Evolutionary conservation across 2,329 filamentous ascomycete species (phyloP), one percentile per base, ranked within the genome.

Genomic region (Xylaria sp.): DNA sequence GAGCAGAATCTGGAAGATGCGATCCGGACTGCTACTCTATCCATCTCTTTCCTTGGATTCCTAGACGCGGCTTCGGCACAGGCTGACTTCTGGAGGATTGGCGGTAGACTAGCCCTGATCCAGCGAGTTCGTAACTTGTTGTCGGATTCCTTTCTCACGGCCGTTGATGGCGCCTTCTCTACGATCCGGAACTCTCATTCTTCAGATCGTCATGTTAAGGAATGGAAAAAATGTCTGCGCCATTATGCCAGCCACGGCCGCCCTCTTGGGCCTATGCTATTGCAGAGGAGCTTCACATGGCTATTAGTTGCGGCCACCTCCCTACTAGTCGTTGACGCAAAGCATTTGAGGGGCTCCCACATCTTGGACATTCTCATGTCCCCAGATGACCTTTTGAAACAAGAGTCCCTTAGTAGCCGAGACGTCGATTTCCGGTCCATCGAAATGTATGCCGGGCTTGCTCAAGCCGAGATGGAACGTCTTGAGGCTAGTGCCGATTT

Each of bases 401-500:
- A 83, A 61, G 74, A 78, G 54, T 81, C 79, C 27, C 75, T 76
- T 20, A 79, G 75, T 50, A 80, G 79, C 56, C 78, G 79, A 0
- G 85, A 89, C 59, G 82, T 81, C 4, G 86, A 90, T 68, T 83
- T 84, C 64, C 81, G 79, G 51, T 87, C 85, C 0, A 81, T 91
- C 44, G 87, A 90, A 69, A 82, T 84, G 10, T 87, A 96, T 69
- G 88, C 92, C 1, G 87, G 87, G 53, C 87, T 97, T 70, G 90
- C 94, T 38, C 84, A 88, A 11, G 92, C 97, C 68, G 92, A 97
- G 76, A 93, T 98, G 84, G 89, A 90, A 72, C 88, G 94, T 57
- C 83, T 99, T 22, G 94, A 98, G 71, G 93, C 94, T 55, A 92
- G 92, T 66, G 91, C 93, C 1, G 96, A 98, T 79, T 98, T 97